Base-by-base conservation (phyloP, 768 basidiomycete species). In the Boletus rubroflammeus region DNA sequence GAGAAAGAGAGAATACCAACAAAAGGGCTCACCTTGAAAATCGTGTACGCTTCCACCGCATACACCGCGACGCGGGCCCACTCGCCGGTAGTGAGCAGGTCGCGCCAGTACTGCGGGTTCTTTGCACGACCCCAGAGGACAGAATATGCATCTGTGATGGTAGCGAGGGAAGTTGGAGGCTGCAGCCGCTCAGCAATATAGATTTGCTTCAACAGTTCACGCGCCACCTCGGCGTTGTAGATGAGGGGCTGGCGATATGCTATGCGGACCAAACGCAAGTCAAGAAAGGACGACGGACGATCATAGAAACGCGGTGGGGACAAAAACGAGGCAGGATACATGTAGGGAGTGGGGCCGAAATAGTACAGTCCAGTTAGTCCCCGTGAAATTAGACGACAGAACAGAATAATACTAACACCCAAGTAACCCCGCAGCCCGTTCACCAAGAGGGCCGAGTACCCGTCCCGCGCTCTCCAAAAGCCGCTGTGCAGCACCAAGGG, bases 41-140 rank as follows among this genome's bases (percentile, higher is more conserved):
- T 87, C 15, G 87, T 86, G 67, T 94, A 96, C 31, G 90, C 93
- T 73, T 96, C 91, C 23, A 92, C 65, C 9, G 82, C 90, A 66
- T 93, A 91, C 17, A 92, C 69, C 10, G 83, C 83, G 25, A 92
- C 76, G 61, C 79, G 78, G 6, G 78, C 78, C 72, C 84, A 80
- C 62, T 90, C 84, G 7, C 91, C 90, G 45, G 75, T 83, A 62
- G 75, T 69, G 14, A 81, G 64, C 14, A 85, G 67, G 54, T 81
- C 75, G 11, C 83, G 78, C 82, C 85, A 85, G 70, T 84, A 89
- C 23, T 74, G 72, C 0, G 75, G 69, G 67, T 79, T 81, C 49
- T 71, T 75, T 17, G 83, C 83, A 45, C 84, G 83, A 19, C 75
- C 63, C 81, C 82, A 89, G 40, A 94, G 68, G 34, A 81, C 79